Base-by-base conservation (phyloP, 805 yeast genomes). In the Yarrowia deformans region DNA sequence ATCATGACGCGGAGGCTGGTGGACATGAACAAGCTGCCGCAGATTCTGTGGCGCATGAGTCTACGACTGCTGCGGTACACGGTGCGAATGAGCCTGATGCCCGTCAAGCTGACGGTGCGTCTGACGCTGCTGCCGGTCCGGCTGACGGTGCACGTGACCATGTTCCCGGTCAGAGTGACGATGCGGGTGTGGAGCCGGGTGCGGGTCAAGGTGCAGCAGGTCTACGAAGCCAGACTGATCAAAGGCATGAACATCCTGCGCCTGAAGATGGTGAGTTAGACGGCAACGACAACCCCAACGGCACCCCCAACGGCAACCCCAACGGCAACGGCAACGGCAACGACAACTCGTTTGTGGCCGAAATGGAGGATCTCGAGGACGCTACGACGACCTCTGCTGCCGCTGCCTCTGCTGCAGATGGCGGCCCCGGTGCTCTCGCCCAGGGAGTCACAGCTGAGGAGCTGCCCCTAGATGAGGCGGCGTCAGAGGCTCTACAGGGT, bases 21-120 rank as follows among this genome's bases (percentile, higher is more conserved):
- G 52, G 50, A 42, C 32, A 34, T 45, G 52, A 9, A 45, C 52
- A 42, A 45, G 52, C 66, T 60, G 66, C 52, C 66, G 42, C 50
- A 32, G 66, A 43, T 60, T 43, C 66, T 60, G 66, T 60, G 50
- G 50, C 66, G 66, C 42, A 60, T 60, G 66, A 43, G 52, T 14
- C 14, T 60, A 52, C 45, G 42, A 9, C 66, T 60, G 29, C 52
- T 60, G 19, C 66, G 66, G 52, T 60, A 60, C 66, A 60, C 66
- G 48, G 46, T 60, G 42, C 34, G 42, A 3, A 43, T 60, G 66
- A 43, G 52, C 19, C 66, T 60, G 43, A 60, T 60, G 66, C 66
- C 66, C 4, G 52, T 60, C 18, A 10, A 14, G 42, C 29, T 60
- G 66, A 60, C 66, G 52, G 52, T 60, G 34, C 34, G 52, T 1